Evolutionary conservation across 2,329 filamentous ascomycete genomes (phyloP), one percentile per base, ranked within the genome.

Genomic region (Cucurbitaria berberidis): DNA sequence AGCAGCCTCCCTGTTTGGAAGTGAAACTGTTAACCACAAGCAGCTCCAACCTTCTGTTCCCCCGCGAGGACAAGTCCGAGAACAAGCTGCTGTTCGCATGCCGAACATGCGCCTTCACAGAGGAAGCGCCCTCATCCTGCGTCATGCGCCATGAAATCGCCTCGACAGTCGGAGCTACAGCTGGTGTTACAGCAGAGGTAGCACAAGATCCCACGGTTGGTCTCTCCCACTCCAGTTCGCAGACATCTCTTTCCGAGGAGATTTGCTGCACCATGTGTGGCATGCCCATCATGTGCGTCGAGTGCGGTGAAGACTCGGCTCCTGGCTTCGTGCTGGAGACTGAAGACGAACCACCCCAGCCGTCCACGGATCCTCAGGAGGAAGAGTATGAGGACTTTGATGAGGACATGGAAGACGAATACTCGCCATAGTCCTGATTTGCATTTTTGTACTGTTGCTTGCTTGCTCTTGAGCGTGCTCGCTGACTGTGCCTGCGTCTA

Each of bases 181-280:
- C 95, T 53, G 95, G 96, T 79, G 93, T 98, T 69, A 97, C 93
- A 57, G 91, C 96, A 78, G 96, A 99, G 79, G 93, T 99, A 70
- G 91, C 89, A 73, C 93, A 91, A 72, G 95, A 99, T 84, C 95
- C 95, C 78, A 99, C 96, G 87, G 93, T 99, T 89, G 85, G 93
- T 96, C 69, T 68, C 65, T 66, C 70, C 62, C 59, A 63, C 54
- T 67, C 68, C 53, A 53, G 66, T 69, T 67, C 69, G 53, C 63
- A 68, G 45, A 54, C 63, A 35, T 61, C 63, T 51, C 59, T 68
- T 48, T 51, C 53, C 35, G 65, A 72, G 43, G 65, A 64, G 27
- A 55, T 72, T 51, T 76, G 85, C 61, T 87, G 84, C 74, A 81
- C 79, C 51, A 78, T 84, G 65, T 87, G 85, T 65, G 84, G 84